These are phyloP conservation scores for Beauveria australis DNA, from an alignment of 2,329 filamentous ascomycete genomes.

Conservation along the genomic window DNA sequence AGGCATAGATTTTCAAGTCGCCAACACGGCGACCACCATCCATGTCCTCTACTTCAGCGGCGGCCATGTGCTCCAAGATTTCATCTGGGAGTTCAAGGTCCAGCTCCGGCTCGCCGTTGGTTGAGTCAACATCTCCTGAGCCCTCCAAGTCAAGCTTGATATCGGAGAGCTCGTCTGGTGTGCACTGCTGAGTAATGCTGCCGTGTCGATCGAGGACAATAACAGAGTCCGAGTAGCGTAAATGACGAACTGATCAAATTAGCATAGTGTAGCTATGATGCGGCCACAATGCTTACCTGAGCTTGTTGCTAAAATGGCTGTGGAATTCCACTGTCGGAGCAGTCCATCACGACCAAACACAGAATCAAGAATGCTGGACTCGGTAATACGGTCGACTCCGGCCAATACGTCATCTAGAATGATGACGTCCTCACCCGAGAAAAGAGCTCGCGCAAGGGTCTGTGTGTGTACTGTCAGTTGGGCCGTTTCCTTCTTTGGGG, in stretches of 20 bases:
- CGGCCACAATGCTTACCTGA: constrained; percentile 12
- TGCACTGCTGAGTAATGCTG: constrained; percentile 16
- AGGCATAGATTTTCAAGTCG: constrained; percentile 15
- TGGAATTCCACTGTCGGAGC: constrained; percentile 16
- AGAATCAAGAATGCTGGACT: constrained; percentile 26
- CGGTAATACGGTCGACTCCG: constrained; percentile 29
- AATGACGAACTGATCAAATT: constrained; percentile 14
- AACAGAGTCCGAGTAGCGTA: constrained; percentile 18
- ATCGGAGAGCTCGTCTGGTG: constrained; percentile 11
- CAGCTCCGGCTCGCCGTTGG: not conserved
- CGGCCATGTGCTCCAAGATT: constrained; percentile 12
- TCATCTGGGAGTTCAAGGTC: constrained; percentile 14
- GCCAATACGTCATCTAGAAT: constrained; percentile 27
- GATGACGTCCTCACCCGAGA: constrained; percentile 17
- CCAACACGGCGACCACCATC: constrained; percentile 12
- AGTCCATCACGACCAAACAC: constrained; percentile 28
- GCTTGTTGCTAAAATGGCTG: constrained; percentile 22
- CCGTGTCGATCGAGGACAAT: constrained; percentile 18
- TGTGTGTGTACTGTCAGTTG: constrained; percentile 6
- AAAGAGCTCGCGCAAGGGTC: constrained; percentile 20
- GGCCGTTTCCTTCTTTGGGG: too few species aligned
- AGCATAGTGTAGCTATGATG: not conserved
- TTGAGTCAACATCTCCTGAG: not conserved
- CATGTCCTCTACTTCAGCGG: constrained; percentile 10
- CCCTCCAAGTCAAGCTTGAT: not conserved